Conservation (phyloP, 305 asterid species). For the Nicotiana rustica region DNA sequence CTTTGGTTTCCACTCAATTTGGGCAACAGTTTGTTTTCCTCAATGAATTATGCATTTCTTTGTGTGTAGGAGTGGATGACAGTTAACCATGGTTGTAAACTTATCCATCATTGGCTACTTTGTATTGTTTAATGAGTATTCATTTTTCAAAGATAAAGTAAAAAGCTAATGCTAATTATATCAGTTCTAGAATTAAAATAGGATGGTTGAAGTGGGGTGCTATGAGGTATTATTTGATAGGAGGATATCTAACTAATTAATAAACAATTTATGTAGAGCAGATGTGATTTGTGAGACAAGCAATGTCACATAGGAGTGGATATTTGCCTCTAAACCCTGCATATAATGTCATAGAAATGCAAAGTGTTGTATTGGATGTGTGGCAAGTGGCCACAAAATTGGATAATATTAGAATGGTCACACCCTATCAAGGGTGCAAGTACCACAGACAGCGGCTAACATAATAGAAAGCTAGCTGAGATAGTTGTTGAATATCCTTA, state of each 20-base stretch:
- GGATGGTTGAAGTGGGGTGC: neutral
- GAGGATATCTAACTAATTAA: neutral
- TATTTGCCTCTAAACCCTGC: neutral
- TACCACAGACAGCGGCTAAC: no score
- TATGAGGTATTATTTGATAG: neutral
- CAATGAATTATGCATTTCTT: conserved; percentile 21
- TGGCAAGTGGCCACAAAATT: no score
- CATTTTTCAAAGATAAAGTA: neutral
- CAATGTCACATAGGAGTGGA: conserved; percentile 9
- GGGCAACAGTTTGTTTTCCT: neutral
- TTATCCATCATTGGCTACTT: neutral
- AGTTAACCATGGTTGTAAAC: neutral
- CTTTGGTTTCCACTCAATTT: neutral
- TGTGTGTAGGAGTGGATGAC: neutral
- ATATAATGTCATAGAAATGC: neutral
- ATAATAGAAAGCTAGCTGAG: neutral
- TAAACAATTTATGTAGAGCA: neutral
- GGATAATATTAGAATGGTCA: no score
- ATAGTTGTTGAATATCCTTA: conserved; percentile 10
- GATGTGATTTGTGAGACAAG: neutral
- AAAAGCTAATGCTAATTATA: neutral
- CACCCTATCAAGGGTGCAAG: no score
- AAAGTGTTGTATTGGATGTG: neutral
- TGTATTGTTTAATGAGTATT: neutral
- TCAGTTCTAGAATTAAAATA: neutral